phyloP scores from a whole-genome alignment of 805 yeast species.

The Vanderwaltozyma verrucispora region DNA sequence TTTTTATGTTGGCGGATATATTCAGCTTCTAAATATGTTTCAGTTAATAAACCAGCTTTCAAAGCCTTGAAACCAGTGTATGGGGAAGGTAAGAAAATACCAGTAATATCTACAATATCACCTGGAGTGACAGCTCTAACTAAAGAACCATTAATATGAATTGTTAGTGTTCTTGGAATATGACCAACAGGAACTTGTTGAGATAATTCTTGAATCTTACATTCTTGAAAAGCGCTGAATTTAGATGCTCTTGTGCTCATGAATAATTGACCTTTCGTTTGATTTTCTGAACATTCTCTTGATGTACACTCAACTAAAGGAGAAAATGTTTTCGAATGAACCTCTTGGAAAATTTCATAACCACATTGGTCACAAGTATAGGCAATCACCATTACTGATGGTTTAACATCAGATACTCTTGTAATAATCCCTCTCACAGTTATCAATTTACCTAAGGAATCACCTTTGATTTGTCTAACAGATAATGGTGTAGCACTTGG shows the following conservation, averaged over 20 bases:
- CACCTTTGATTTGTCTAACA: slow-evolving; percentile 83
- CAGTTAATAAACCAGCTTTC: slow-evolving; percentile 87
- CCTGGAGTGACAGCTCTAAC: slow-evolving; percentile 89
- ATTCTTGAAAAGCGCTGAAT: slow-evolving; percentile 91
- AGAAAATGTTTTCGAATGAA: slow-evolving; percentile 67
- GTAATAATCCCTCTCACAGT: slow-evolving; percentile 93
- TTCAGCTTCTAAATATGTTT: slow-evolving; percentile 87
- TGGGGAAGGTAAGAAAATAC: slow-evolving; percentile 87
- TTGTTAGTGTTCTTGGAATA: slow-evolving; percentile 77
- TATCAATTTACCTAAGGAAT: slow-evolving; percentile 72
- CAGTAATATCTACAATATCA: slow-evolving; percentile 86
- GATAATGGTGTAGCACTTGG: slow-evolving; percentile 41
- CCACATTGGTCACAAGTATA: slow-evolving; percentile 98
- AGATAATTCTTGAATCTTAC: slow-evolving; percentile 86
- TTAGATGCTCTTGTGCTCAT: slow-evolving; percentile 94
- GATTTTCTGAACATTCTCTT: slow-evolving; percentile 63
- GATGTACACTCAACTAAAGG: slow-evolving; percentile 89
- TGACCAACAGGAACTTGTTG: slow-evolving; percentile 97
- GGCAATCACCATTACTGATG: slow-evolving; percentile 81
- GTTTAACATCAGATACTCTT: slow-evolving; percentile 92
- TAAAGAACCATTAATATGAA: slow-evolving; percentile 86
- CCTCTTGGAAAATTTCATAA: slow-evolving; percentile 92
- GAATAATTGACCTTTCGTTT: slow-evolving; percentile 78
- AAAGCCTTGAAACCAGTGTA: slow-evolving; percentile 93
- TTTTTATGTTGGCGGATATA: slow-evolving; percentile 78